phyloP scores from a whole-genome alignment of 1,284 basidiomycete species.

The Schizophyllum commune region DNA sequence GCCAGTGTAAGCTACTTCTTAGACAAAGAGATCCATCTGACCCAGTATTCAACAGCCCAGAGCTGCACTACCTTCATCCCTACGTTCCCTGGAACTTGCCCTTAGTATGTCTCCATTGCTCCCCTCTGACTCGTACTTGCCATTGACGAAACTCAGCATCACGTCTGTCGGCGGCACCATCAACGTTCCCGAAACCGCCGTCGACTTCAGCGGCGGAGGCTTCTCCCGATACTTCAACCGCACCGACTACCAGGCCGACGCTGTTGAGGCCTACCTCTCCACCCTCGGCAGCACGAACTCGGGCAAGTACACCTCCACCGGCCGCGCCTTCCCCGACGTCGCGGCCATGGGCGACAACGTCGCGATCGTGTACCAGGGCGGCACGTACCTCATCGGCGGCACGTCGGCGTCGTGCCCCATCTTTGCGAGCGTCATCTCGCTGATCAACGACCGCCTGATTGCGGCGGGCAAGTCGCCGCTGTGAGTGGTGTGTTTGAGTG shows the following conservation, averaged over 20 bases:
- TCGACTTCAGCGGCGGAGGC: constrained; percentile 54
- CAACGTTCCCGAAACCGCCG: constrained; percentile 38
- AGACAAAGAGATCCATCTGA: constrained; percentile 36
- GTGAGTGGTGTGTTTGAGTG: not conserved
- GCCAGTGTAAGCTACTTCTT: constrained; percentile 37
- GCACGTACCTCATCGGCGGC: constrained; percentile 23
- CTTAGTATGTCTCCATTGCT: not conserved
- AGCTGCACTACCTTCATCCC: not conserved
- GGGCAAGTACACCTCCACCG: constrained; percentile 51
- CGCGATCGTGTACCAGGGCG: not conserved
- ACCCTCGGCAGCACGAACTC: constrained; percentile 38
- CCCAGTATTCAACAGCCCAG: constrained; percentile 5
- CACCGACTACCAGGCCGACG: constrained; percentile 45
- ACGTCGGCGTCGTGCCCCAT: constrained; percentile 48
- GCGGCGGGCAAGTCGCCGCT: constrained; percentile 18
- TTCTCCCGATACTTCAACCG: constrained; percentile 55
- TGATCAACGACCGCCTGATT: constrained; percentile 56
- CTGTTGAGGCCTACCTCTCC: constrained; percentile 34
- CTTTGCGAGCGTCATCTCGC: constrained; percentile 40
- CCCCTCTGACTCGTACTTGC: not conserved
- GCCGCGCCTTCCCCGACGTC: constrained; percentile 5
- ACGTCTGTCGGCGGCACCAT: constrained; percentile 44
- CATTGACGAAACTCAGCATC: constrained; percentile 18
- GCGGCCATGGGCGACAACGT: constrained; percentile 1
- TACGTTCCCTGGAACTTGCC: not conserved